These are phyloP conservation scores for Arthrobotrys conoides DNA, from an alignment of 2,329 filamentous ascomycete species.

Conservation along the genomic window DNA sequence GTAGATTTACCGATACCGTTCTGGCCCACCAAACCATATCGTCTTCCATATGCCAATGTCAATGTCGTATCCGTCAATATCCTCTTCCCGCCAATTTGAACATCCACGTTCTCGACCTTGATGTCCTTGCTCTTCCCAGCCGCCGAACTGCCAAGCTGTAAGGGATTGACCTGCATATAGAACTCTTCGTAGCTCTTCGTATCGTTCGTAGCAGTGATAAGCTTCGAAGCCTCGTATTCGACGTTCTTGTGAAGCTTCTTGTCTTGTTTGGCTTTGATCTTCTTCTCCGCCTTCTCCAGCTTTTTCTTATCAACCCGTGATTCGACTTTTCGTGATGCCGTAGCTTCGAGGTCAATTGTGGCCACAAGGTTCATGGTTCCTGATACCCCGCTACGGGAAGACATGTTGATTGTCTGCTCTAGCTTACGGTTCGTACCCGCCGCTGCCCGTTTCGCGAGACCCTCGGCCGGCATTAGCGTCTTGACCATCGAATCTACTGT, in stretches of 20 bases:
- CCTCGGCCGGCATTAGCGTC: conserved; percentile 77
- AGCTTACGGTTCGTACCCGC: conserved; percentile 85
- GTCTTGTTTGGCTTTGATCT: conserved; percentile 97
- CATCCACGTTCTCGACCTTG: conserved; percentile 96
- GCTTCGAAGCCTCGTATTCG: conserved; percentile 92
- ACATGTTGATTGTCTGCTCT: conserved; percentile 95
- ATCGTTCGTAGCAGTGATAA: conserved; percentile 85
- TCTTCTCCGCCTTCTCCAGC: conserved; percentile 96
- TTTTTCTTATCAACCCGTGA: conserved; percentile 99
- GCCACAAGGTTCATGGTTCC: conserved; percentile 91
- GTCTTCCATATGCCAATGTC: conserved; percentile 89
- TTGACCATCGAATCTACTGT: conserved; percentile 92
- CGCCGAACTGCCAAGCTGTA: conserved; percentile 82
- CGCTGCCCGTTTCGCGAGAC: conserved; percentile 68
- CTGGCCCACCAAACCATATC: conserved; percentile 97
- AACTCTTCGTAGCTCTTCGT: conserved; percentile 98
- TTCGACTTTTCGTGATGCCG: conserved; percentile 92
- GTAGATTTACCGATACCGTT: conserved; percentile 99
- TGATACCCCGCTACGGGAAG: conserved; percentile 93
- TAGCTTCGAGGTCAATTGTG: conserved; percentile 92
- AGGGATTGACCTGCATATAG: conserved; percentile 98
- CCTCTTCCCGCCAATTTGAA: conserved; percentile 88
- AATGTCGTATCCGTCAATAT: conserved; percentile 92
- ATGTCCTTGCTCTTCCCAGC: conserved; percentile 96
- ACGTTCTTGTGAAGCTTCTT: conserved; percentile 99